Base-by-base conservation (phyloP, 352 stramenopile species). In the Peronospora farinosa region DNA sequence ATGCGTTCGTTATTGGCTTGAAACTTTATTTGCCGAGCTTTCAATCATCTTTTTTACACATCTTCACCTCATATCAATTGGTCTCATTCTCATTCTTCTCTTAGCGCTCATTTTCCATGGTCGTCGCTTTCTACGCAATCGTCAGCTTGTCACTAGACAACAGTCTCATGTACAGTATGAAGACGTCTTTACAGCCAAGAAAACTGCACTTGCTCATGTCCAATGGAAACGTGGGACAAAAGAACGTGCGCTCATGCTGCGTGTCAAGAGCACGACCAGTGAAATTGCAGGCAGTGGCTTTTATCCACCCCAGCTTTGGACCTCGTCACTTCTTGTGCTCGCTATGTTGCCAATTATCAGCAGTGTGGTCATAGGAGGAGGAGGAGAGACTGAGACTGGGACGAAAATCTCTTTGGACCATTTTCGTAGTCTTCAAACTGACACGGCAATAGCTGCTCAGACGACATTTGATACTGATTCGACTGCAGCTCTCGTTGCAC, bases 11-110 rank as follows among this genome's bases (percentile, higher is more conserved):
- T 57, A 62, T 10, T 69, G 60, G 60, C 72, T 87, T 35, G 71
- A 87, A 42, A 53, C 54, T 40, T 50, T 84, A 6, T 87, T 87
- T 50, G 69, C 76, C 8, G 73, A 87, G 58, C 63, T 87, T 33
- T 66, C 67, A 19, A 57, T 84, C 60, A 33, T 85, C 40, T 85
- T 85, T 56, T 70, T 87, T 60, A 81, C 67, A 42, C 76, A 78
- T 40, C 56, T 85, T 32, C 32, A 46, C 0, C 33, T 75, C 13
- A 52, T 74, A 39, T 60, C 65, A 7, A 48, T 50, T 7, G 45
- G 28, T 12, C 58, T 75, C 4, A 37, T 27, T 13, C 38, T 43
- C 36, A 51, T 72, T 11, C 58, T 87, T 15, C 43, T 57, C 30
- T 39, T 85, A 31, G 57, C 65, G 25, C 39, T 76, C 16, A 42